phyloP scores from a whole-genome alignment of 345 rosid species.

The Eucalyptus pauciflora region DNA sequence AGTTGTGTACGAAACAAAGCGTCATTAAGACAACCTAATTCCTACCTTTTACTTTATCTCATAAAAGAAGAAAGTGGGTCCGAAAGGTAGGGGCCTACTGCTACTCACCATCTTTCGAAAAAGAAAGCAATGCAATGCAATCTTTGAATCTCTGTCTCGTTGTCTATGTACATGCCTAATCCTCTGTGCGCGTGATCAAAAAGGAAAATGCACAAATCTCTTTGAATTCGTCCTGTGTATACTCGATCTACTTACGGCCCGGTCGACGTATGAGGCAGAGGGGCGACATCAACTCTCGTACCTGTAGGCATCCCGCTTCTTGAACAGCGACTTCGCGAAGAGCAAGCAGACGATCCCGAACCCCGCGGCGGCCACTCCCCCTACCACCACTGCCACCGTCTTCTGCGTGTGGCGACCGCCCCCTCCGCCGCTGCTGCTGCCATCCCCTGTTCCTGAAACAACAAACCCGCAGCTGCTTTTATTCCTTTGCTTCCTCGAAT shows the following conservation, averaged over 20 bases:
- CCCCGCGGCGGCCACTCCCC: conserved; percentile 68
- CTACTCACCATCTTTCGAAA: neutral
- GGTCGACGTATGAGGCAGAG: neutral
- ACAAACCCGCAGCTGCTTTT: neutral
- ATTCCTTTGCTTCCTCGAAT: neutral
- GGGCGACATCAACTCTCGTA: neutral
- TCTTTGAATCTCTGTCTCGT: neutral
- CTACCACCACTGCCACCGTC: conserved; percentile 79
- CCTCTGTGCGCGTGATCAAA: neutral
- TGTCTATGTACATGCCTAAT: neutral
- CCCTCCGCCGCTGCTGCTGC: conserved; percentile 55
- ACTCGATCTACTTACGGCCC: neutral
- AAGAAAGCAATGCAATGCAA: neutral
- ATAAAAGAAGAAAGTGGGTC: neutral
- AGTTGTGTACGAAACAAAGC: neutral
- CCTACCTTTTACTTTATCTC: neutral
- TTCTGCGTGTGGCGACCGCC: conserved; percentile 55
- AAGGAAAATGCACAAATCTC: neutral
- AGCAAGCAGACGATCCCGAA: conserved; percentile 53
- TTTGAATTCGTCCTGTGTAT: neutral
- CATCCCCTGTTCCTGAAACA: conserved; percentile 11
- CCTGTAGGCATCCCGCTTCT: conserved; percentile 33
- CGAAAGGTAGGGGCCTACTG: neutral
- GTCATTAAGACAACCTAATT: neutral
- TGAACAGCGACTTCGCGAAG: conserved; percentile 38